Percentiles rank a stretch among this genome's conserved stretches.
phyloP scores from a whole-genome alignment of 1,284 basidiomycete species.

The Apiotrichum gamsii region DNA sequence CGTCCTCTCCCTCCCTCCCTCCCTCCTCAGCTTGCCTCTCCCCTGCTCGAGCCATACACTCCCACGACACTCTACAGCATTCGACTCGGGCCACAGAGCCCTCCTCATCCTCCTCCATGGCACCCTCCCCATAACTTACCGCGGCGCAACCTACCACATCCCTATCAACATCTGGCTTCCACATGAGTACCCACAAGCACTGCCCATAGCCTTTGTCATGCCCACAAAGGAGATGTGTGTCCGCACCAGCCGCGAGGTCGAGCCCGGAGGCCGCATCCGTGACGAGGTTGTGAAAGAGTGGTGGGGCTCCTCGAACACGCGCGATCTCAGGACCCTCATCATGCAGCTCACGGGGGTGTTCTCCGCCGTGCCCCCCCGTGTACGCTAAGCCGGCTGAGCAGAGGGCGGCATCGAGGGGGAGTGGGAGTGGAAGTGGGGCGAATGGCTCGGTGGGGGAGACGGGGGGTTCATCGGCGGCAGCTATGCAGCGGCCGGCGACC shows the following conservation, averaged over 20 bases:
- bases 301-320: conserved; percentile 58
- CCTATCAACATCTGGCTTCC: conserved; percentile 85
- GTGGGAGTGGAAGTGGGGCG: too few species aligned
- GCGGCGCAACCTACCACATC: conserved; percentile 79
- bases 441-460: too few species aligned
- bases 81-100: conserved; percentile 88
- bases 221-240: conserved; percentile 92
- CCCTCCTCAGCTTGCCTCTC: not conserved
- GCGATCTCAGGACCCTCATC: conserved; percentile 48
- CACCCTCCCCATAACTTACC: conserved; percentile 78
- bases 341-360: conserved; percentile 57
- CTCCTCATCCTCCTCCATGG: conserved; percentile 85
- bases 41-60: too few species aligned
- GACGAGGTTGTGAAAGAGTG: conserved; percentile 57
- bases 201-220: conserved; percentile 88
- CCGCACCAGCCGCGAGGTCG: conserved; percentile 66
- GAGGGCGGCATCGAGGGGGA: too few species aligned
- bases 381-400: conserved; percentile 66
- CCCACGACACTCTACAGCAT: conserved; percentile 62
- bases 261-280: conserved; percentile 65
- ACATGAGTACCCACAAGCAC: conserved; percentile 67
- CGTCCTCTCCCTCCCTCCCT: not conserved
- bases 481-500: too few species aligned
- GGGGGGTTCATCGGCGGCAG: too few species aligned
- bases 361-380: conserved; percentile 76